phyloP scores from a whole-genome alignment of 371 early-diverging fungal species.

The Mucor irregularis region DNA sequence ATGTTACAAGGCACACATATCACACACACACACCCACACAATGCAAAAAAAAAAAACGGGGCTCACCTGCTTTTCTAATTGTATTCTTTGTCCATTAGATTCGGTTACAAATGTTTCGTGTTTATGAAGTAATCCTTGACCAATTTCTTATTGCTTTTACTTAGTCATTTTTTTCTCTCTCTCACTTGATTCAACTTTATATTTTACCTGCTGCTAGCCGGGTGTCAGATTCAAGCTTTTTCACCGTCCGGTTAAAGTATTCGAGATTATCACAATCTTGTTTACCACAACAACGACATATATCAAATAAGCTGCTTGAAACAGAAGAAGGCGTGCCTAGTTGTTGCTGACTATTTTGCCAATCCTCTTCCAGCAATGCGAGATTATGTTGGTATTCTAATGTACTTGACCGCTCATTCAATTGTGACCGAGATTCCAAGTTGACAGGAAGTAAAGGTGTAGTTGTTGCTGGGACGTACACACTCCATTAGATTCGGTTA shows the following conservation, averaged over 20 bases:
- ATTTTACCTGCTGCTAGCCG: slow-evolving; percentile 43
- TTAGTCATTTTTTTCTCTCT: too few species aligned
- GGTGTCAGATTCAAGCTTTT: slow-evolving; percentile 39
- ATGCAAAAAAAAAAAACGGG: neutral
- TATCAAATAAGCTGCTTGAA: slow-evolving; percentile 18
- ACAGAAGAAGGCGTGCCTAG: slow-evolving; percentile 17
- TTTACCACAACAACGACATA: slow-evolving; percentile 33
- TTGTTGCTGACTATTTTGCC: slow-evolving; percentile 8
- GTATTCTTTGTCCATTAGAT: slow-evolving; percentile 25
- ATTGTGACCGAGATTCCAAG: slow-evolving; percentile 8
- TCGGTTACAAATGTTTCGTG: slow-evolving; percentile 39
- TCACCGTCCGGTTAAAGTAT: slow-evolving; percentile 25
- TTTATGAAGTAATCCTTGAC: slow-evolving; percentile 40
- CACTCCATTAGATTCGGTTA: slow-evolving; percentile 30
- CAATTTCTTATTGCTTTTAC: too few species aligned
- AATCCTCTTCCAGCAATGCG: slow-evolving; percentile 4
- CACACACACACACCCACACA: too few species aligned
- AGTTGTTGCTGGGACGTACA: neutral
- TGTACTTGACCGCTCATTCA: neutral
- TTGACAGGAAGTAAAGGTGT: neutral
- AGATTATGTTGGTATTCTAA: neutral
- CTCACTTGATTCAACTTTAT: too few species aligned
- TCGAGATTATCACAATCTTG: slow-evolving; percentile 29
- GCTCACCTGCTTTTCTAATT: slow-evolving; percentile 31
- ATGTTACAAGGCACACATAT: neutral